Conservation (phyloP, 106 monocot genomes). For the Dioscorea alata region DNA sequence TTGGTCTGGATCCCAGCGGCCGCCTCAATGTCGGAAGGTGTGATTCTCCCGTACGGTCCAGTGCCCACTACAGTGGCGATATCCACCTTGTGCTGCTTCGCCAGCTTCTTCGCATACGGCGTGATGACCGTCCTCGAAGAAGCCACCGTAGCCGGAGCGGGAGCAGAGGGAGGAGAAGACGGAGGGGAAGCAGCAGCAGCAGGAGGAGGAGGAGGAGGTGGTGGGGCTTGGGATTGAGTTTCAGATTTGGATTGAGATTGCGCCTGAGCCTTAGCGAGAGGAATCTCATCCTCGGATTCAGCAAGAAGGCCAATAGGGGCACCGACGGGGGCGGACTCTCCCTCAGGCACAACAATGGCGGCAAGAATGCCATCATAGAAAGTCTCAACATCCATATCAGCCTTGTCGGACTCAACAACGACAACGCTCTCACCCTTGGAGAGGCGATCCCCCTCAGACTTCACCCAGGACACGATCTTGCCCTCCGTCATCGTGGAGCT, state of each 20-base stretch:
- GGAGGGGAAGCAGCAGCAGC: conserved; percentile 16
- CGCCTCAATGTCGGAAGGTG: conserved; percentile 66
- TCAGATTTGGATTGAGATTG: conserved; percentile 23
- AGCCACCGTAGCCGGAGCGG: conserved; percentile 10
- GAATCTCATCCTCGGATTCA: conserved; percentile 76
- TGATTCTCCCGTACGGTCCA: conserved; percentile 74
- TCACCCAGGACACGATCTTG: conserved; percentile 91
- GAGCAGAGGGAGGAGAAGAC: not conserved
- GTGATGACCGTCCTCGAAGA: conserved; percentile 43
- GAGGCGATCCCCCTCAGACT: conserved; percentile 80
- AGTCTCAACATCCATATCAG: conserved; percentile 98
- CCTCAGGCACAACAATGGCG: conserved; percentile 87
- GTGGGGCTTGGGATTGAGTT: conserved; percentile 9
- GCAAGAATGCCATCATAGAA: conserved; percentile 99
- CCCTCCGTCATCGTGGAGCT: conserved; percentile 99
- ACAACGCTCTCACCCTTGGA: conserved; percentile 94
- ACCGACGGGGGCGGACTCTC: conserved; percentile 81
- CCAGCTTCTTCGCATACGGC: conserved; percentile 87
- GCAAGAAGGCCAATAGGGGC: conserved; percentile 93
- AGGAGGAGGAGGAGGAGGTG: conserved; percentile 21
- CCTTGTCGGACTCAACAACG: conserved; percentile 98
- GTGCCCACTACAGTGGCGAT: conserved; percentile 52
- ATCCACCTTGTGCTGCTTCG: conserved; percentile 95
- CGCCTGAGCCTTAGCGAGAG: conserved; percentile 58
- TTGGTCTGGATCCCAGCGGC: conserved; percentile 71